These are phyloP conservation scores for Amaranthus tricolor DNA, from an alignment of 179 eudicot species.

Conservation along the genomic window DNA sequence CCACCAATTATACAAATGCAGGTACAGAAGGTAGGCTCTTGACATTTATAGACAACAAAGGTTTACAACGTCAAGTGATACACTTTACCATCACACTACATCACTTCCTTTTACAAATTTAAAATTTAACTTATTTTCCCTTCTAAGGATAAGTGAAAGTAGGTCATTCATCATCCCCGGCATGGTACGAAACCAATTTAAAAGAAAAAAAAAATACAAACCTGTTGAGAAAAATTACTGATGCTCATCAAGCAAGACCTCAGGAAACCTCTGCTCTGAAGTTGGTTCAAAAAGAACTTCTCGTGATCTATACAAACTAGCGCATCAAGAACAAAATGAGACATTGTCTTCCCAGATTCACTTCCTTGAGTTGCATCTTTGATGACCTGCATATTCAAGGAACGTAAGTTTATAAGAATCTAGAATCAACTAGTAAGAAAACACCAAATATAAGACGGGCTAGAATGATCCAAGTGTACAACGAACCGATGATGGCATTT, in stretches of 20 bases:
- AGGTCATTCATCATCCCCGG: neutral
- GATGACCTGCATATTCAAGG: slow-evolving; percentile 47
- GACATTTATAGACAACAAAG: neutral
- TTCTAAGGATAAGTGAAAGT: neutral
- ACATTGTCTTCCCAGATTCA: slow-evolving; percentile 89
- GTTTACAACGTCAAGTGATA: neutral
- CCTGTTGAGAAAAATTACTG: slow-evolving; percentile 79
- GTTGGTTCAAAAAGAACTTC: slow-evolving; percentile 83
- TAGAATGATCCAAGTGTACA: neutral
- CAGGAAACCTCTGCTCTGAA: slow-evolving; percentile 95
- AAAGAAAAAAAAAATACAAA: slow-evolving; percentile 24
- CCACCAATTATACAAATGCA: neutral
- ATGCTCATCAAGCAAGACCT: slow-evolving; percentile 85
- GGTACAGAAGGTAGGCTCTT: neutral
- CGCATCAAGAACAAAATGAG: slow-evolving; percentile 81
- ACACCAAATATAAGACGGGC: neutral
- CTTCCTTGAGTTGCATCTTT: slow-evolving; percentile 94
- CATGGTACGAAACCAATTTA: slow-evolving; percentile 1
- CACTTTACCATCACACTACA: neutral
- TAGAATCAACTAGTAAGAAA: neutral
- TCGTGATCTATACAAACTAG: slow-evolving; percentile 85
- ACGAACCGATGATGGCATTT: neutral
- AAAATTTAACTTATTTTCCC: neutral
- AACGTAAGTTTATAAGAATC: neutral
- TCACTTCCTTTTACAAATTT: neutral